Evolutionary conservation across 257 asterid genomes (phyloP).

Genomic region (Forsythia suspensa): DNA sequence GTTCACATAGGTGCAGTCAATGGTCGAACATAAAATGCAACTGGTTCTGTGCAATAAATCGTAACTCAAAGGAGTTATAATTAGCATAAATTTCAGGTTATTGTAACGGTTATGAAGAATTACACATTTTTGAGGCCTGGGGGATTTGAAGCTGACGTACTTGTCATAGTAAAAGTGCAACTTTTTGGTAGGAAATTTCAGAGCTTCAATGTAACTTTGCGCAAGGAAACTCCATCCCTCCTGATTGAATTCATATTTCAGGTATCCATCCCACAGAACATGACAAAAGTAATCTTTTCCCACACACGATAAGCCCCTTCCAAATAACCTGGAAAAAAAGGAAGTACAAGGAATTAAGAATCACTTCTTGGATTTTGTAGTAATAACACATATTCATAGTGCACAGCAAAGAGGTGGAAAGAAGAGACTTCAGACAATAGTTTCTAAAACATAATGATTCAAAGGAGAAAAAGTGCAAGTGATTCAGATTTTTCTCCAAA

Average conservation of each 20-base stretch:
- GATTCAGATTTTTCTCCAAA: slow-evolving; percentile 5
- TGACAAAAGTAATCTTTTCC: slow-evolving; percentile 82
- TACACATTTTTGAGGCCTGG: neutral
- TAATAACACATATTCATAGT: slow-evolving; percentile 13
- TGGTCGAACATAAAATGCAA: neutral
- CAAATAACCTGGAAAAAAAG: slow-evolving; percentile 61
- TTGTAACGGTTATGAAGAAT: neutral
- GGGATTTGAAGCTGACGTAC: slow-evolving; percentile 46
- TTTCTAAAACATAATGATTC: slow-evolving; percentile 6
- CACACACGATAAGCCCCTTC: slow-evolving; percentile 71
- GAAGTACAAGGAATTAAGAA: slow-evolving; percentile 12
- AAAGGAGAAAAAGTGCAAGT: neutral
- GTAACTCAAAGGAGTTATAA: neutral
- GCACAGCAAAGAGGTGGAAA: slow-evolving; percentile 5
- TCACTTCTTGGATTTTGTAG: slow-evolving; percentile 16
- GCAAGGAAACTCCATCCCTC: slow-evolving; percentile 82
- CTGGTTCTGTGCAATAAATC: neutral
- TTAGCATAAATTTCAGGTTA: neutral
- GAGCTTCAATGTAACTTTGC: slow-evolving; percentile 67
- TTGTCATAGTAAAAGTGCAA: slow-evolving; percentile 68
- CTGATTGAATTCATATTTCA: slow-evolving; percentile 67
- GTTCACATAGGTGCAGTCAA: neutral
- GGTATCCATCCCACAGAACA: slow-evolving; percentile 81
- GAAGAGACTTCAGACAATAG: slow-evolving; percentile 10
- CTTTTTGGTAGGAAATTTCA: slow-evolving; percentile 77